phyloP scores from a whole-genome alignment of 148 eudicot genomes.

The Arctostaphylos glauca region DNA sequence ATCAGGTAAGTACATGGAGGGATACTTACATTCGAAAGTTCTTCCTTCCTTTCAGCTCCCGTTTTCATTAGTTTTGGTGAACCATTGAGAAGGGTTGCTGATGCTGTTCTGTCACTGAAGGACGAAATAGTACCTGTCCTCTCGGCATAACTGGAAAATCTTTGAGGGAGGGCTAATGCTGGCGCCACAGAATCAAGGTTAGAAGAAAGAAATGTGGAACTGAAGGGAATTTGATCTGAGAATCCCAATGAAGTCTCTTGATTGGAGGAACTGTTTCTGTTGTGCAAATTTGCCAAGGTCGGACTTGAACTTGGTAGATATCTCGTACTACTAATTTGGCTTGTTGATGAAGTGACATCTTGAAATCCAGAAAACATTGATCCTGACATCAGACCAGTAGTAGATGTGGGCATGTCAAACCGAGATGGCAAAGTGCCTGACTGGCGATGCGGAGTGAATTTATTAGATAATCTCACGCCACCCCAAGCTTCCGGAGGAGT shows the following conservation, averaged over 20 bases:
- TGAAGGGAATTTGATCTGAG: background rate
- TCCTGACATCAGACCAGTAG: conserved; percentile 7
- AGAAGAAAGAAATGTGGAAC: conserved; percentile 18
- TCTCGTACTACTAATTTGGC: conserved; percentile 40
- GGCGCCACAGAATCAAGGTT: conserved; percentile 49
- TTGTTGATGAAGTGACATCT: conserved; percentile 47
- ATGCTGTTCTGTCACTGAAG: conserved; percentile 48
- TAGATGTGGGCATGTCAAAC: background rate
- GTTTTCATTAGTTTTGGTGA: conserved; percentile 90
- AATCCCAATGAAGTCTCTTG: background rate
- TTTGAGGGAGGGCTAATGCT: conserved; percentile 50
- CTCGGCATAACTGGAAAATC: conserved; percentile 82
- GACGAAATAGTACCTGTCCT: conserved; percentile 67
- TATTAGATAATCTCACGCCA: background rate
- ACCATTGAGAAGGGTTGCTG: conserved; percentile 44
- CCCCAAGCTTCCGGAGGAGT: conserved; percentile 10
- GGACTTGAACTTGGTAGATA: conserved; percentile 42
- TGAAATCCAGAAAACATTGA: conserved; percentile 48
- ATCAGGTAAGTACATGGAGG: background rate
- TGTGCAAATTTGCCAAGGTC: conserved; percentile 37
- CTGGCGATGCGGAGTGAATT: background rate
- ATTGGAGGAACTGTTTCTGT: conserved; percentile 57
- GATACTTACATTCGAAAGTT: conserved; percentile 66
- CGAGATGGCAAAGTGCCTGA: background rate
- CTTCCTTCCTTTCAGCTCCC: conserved; percentile 86